Percentiles rank a stretch among this genome's conserved stretches.
These are phyloP conservation scores for Neurospora pannonica DNA, from an alignment of 495 filamentous ascomycete genomes.

Conservation along the genomic window DNA sequence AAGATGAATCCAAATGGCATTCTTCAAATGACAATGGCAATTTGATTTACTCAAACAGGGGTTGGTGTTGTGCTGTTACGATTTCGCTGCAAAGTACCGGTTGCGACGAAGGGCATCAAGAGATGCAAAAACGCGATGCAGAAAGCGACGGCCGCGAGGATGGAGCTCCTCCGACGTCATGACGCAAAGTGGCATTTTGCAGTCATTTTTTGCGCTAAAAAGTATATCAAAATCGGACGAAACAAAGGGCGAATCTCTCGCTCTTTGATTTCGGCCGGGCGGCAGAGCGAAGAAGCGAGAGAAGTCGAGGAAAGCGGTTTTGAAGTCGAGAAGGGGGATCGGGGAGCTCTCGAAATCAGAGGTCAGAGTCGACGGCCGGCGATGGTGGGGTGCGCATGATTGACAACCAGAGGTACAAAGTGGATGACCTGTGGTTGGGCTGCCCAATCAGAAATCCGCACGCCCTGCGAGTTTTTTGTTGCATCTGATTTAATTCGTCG, in stretches of 20 bases:
- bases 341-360: slow-evolving; percentile 29
- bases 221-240: slow-evolving; percentile 12
- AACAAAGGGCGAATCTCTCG: not conserved
- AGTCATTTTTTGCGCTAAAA: slow-evolving; percentile 7
- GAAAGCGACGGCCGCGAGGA: slow-evolving; percentile 1
- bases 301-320: slow-evolving; percentile 9
- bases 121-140: slow-evolving; percentile 18
- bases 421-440: slow-evolving; percentile 26
- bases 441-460: slow-evolving; percentile 37
- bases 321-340: slow-evolving; percentile 12
- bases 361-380: slow-evolving; percentile 10
- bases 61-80: slow-evolving; percentile 16
- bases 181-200: not conserved
- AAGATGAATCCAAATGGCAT: slow-evolving; percentile 15
- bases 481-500: slow-evolving; percentile 17
- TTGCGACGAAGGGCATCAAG: slow-evolving; percentile 7
- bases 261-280: slow-evolving; percentile 2
- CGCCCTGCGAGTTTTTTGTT: slow-evolving; percentile 13
- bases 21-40: slow-evolving; percentile 10
- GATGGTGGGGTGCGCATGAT: slow-evolving; percentile 28
- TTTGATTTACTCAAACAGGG: slow-evolving; percentile 20
- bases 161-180: not conserved
- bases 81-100: slow-evolving; percentile 24
- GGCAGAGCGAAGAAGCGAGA: slow-evolving; percentile 24
- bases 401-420: slow-evolving; percentile 29